Conservation (phyloP, 176 grass and related monocot genomes). For the Leersia perrieri region DNA sequence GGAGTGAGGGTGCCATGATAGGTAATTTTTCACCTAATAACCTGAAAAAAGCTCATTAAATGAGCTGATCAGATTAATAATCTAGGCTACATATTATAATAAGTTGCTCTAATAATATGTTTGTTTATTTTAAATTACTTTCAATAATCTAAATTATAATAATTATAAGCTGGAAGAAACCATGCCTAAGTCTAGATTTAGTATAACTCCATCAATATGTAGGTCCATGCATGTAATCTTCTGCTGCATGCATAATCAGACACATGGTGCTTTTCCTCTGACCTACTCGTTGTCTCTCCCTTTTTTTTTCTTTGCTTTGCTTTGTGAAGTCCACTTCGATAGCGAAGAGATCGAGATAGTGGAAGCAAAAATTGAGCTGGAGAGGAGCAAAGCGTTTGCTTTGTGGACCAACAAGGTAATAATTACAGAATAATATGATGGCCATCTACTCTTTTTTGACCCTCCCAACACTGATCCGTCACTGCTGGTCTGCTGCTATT, state of each 20-base stretch:
- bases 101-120: too few relatives aligned
- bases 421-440: slow-evolving; percentile 51
- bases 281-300: slow-evolving; percentile 3
- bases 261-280: slow-evolving; percentile 27
- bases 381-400: background rate
- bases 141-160: too few relatives aligned
- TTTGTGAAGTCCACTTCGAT: background rate
- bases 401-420: slow-evolving; percentile 8
- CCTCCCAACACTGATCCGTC: background rate
- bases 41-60: too few relatives aligned
- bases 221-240: background rate
- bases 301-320: background rate
- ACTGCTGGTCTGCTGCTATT: background rate
- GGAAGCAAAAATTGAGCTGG: background rate
- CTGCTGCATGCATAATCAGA: background rate
- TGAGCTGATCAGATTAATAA: too few relatives aligned
- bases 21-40: too few relatives aligned
- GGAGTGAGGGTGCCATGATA: too few relatives aligned
- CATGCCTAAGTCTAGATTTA: too few relatives aligned
- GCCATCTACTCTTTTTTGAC: background rate
- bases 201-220: too few relatives aligned
- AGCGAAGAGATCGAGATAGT: background rate
- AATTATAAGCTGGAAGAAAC: too few relatives aligned
- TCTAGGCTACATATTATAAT: too few relatives aligned
- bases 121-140: too few relatives aligned